Base-by-base conservation (phyloP, 768 basidiomycete genomes). In the Xerocomellus chrysenteron region DNA sequence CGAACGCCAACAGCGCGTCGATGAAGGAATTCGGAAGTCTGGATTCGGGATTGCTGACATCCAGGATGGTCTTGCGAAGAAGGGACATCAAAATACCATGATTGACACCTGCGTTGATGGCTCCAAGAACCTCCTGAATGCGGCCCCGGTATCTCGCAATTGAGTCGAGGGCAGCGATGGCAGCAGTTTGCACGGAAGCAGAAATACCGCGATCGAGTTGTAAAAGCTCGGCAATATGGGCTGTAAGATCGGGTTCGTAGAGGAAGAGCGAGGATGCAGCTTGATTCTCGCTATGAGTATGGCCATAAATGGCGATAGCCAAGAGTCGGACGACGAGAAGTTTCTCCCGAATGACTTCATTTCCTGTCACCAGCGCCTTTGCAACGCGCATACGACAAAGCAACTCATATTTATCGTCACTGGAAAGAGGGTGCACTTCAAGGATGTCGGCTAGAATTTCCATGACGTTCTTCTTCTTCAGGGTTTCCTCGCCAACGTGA, bases 71-170 rank as follows among this genome's bases (percentile, higher is more conserved):
- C 73, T 86, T 88, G 58, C 94, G 84, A 52, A 98, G 80, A 36
- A 94, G 77, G 30, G 89, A 87, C 87, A 98, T 92, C 26, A 99
- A 72, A 40, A 94, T 88, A 13, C 97, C 97, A 67, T 98, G 97
- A 65, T 94, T 97, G 52, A 98, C 93, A 43, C 93, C 93, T 26
- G 93, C 95, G 68, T 97, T 97, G 37, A 98, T 83, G 2, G 94
- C 88, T 5, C 88, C 87, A 45, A 97, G 73, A 39, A 96, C 92
- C 67, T 98, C 97, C 63, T 86, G 84, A 36, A 91, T 81, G 68
- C 88, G 92, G 57, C 76, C 79, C 57, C 92, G 84, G 70, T 96
- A 95, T 58, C 93, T 80, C 13, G 87, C 88, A 55, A 96, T 81
- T 14, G 92, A 92, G 69, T 99, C 97, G 55, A 98, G 79, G n/a